These are phyloP conservation scores for Edaphochlamys debaryana DNA, from an alignment of 139 green algal species.

Conservation along the genomic window DNA sequence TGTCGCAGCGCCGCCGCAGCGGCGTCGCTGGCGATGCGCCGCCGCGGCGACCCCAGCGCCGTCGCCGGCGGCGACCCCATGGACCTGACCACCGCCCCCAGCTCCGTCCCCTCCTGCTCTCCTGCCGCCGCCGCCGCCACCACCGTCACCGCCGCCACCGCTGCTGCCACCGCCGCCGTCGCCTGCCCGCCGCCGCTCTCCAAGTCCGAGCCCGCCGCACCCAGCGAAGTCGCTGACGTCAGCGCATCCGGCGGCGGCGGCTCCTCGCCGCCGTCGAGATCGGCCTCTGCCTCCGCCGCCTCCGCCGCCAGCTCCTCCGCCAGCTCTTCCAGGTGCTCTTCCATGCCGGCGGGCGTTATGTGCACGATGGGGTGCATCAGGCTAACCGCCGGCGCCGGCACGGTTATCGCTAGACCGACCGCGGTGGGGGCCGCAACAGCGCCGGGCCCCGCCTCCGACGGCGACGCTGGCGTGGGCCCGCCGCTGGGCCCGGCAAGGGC, in stretches of 20 bases:
- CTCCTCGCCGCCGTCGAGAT: neutral
- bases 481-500: too few relatives aligned
- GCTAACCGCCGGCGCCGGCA: conserved; percentile 10
- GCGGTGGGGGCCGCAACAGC: neutral
- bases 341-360: conserved; percentile 32
- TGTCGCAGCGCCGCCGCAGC: neutral
- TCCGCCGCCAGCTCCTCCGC: conserved; percentile 32
- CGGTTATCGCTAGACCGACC: too few relatives aligned
- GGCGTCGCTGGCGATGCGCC: too few relatives aligned
- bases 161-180: neutral
- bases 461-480: neutral
- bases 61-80: neutral
- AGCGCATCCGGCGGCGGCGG: neutral
- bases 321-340: conserved; percentile 34
- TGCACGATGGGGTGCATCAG: conserved; percentile 18
- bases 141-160: neutral
- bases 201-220: neutral
- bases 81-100: neutral
- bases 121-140: neutral
- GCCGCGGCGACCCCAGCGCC: too few relatives aligned
- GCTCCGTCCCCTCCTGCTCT: too few relatives aligned
- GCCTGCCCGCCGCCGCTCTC: neutral
- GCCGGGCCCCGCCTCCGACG: neutral
- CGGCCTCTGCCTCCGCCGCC: conserved; percentile 22
- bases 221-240: neutral